These are phyloP conservation scores for Blastocrithidia nonstop DNA, from an alignment of 208 protist genomes.

Conservation along the genomic window DNA sequence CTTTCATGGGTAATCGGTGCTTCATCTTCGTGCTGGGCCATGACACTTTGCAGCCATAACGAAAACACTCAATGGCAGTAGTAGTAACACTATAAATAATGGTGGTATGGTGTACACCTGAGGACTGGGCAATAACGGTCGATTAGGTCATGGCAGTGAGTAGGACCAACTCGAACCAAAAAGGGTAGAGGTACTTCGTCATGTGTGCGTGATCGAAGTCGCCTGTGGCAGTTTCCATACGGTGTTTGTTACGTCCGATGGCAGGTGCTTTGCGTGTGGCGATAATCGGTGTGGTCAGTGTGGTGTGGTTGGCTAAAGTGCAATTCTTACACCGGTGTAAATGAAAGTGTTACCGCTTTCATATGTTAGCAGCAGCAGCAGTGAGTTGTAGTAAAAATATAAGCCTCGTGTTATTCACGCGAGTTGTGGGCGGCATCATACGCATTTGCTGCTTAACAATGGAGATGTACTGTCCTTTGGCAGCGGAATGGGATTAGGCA, in stretches of 20 bases:
- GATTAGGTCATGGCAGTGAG: conserved; percentile 59
- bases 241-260: conserved; percentile 34
- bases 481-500: conserved; percentile 41
- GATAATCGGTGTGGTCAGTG: conserved; percentile 74
- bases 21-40: conserved; percentile 31
- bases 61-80: too few relatives aligned
- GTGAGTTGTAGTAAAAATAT: too few relatives aligned
- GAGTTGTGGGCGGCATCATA: conserved; percentile 56
- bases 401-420: conserved; percentile 29
- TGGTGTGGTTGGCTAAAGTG: conserved; percentile 32
- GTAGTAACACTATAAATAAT: too few relatives aligned
- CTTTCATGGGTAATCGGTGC: not conserved
- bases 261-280: conserved; percentile 44
- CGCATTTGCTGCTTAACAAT: conserved; percentile 32
- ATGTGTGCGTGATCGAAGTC: conserved; percentile 24
- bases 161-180: conserved; percentile 20
- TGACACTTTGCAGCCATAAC: conserved; percentile 65
- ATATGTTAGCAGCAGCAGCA: too few relatives aligned
- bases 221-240: conserved; percentile 75
- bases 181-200: conserved; percentile 13
- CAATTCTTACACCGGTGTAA: conserved; percentile 14
- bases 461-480: conserved; percentile 60
- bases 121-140: conserved; percentile 60
- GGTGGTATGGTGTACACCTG: conserved; percentile 54
- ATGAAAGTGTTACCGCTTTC: conserved; percentile 29